Evolutionary conservation across 352 stramenopile genomes (phyloP).

Genomic region (Globisporangium spiculum): DNA sequence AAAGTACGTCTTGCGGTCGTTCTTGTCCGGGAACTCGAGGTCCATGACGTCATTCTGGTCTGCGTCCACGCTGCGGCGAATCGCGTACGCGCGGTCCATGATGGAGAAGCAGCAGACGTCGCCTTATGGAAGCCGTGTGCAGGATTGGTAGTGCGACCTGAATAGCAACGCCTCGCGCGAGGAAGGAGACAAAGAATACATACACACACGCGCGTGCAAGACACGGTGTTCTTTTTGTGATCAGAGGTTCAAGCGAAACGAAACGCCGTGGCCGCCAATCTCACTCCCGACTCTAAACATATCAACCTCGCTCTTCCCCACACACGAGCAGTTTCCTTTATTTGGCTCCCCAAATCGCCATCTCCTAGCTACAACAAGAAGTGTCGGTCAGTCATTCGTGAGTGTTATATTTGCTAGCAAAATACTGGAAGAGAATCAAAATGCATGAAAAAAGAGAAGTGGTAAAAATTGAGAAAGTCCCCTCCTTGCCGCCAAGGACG

Average conservation of each 20-base stretch:
- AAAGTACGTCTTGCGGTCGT: conserved; percentile 62
- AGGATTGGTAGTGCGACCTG: background rate
- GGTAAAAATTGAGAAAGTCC: background rate
- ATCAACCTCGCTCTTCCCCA: background rate
- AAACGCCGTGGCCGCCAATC: background rate
- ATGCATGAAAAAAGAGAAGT: conserved; percentile 3
- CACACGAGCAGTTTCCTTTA: background rate
- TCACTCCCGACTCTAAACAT: background rate
- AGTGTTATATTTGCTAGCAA: background rate
- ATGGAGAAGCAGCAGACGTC: background rate
- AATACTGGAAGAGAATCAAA: background rate
- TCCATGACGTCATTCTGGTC: conserved; percentile 62
- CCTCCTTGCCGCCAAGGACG: background rate
- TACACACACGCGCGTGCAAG: no score
- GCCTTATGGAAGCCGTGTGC: background rate
- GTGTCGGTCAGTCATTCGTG: background rate
- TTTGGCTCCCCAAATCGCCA: background rate
- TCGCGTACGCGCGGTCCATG: conserved; percentile 37
- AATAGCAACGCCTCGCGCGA: background rate
- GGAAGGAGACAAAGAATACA: background rate
- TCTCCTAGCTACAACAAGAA: background rate
- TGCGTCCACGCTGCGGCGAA: conserved; percentile 57
- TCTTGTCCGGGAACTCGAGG: conserved; percentile 56
- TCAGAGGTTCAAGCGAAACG: no score
- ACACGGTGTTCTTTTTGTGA: no score